Evolutionary conservation across 148 eudicot genomes (phyloP), one percentile per base, ranked within the genome.

Genomic region (Bassia scoparia): DNA sequence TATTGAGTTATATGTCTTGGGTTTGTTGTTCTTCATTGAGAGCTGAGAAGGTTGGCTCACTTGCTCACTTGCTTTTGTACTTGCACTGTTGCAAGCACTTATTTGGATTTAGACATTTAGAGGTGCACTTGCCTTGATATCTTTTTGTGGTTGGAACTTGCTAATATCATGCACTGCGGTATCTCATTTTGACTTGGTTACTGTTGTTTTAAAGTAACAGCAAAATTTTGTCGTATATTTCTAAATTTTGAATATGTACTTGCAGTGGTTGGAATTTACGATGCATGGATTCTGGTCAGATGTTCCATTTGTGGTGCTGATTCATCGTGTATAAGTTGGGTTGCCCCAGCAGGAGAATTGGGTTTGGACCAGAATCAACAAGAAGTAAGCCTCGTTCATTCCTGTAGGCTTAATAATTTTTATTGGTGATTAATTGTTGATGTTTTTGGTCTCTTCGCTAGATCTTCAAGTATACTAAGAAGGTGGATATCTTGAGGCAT

Each of bases 221-320:
- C n/a, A n/a, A n/a, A n/a, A n/a, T n/a, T 41, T 41, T 41, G 12
- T 41, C 12, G 46, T 41, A 41, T 41, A 41, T 41, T 5, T 41
- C 46, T 41, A 41, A 41, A 41, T 41, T 14, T 41, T 41, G 12
- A 6, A 20, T 24, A 24, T 2, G 33, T 53, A 75, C 35, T 74
- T 78, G 76, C 77, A 94, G 98, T 84, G 98, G 98, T 58, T 94
- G 98, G 98, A 76, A 89, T 76, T 52, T 94, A 77, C 90, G 96
- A 30, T 89, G 96, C 75, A 94, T 94, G 97, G 91, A 91, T 81
- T 94, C 98, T 49, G 98, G 98, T 66, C 71, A 81, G 53, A 81
- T 83, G 93, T 93, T 89, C 85, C 97, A 94, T 79, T 91, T 84
- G 91, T 76, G 98, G 98, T 77, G 97, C 98, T 37, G 98, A 94